Evolutionary conservation across 2,329 filamentous ascomycete species (phyloP), one percentile per base, ranked within the genome.

Genomic region (Lasiodiplodia sp.): DNA sequence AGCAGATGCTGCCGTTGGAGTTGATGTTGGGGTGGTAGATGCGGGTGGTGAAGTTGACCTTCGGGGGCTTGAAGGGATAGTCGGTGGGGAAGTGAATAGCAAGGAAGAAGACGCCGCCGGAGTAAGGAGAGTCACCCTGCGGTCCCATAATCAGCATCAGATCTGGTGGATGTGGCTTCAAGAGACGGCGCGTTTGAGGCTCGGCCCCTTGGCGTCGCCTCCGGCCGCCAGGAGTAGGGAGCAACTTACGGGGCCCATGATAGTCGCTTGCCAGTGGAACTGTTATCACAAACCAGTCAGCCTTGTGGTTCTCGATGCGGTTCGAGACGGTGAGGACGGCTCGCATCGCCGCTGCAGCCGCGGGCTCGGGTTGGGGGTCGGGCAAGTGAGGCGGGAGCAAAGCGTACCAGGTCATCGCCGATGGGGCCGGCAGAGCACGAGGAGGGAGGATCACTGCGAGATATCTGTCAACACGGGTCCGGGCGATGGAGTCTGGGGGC

Each of bases 21-120:
- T 99, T 99, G 93, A 99, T 99, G 86, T 99, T 99, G 78, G 96
- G 96, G 86, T 99, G 96, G 83, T 99, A 99, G 87, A 99, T 98
- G 80, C 95, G 92, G 73, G 96, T 99, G 77, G 94, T 98, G 89
- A 99, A 99, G 91, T 97, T 97, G 84, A 99, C 94, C 90, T 99
- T 99, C 76, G 96, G 96, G 72, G 96, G 96, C 91, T 99, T 99
- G 89, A 99, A 99, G 52, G 96, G 96, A 85, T 99, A 99, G 87
- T 99, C 96, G 87, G 96, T 99, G 75, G 96, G 96, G 88, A 99
- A 98, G 85, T 97, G 94, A 80, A 99, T 99, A 75, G 92, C 91
- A 74, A 99, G 89, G 90, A 99, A 99, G 88, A 99, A 99, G 76
- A 99, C 95, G 79, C 96, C 96, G 81, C 95, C 94, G 63, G 94